Conservation (phyloP, 2,329 filamentous ascomycete species). For the Torrubiella hemipterigena region DNA sequence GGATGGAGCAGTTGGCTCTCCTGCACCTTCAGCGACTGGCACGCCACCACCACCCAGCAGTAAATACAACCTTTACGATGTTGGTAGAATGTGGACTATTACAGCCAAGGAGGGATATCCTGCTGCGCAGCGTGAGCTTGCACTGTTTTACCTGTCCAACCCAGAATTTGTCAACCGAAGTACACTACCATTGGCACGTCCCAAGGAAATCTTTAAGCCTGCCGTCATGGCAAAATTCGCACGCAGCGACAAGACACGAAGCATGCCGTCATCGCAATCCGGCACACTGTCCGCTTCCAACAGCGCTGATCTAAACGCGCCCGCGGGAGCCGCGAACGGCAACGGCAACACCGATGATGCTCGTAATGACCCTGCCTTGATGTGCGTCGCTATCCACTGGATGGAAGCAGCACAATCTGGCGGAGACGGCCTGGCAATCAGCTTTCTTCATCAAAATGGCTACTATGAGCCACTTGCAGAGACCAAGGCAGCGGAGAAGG, state of each 20-base stretch:
- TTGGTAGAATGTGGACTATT: slow-evolving; percentile 81
- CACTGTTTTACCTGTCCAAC: slow-evolving; percentile 84
- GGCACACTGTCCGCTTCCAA: too few relatives aligned
- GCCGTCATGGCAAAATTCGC: slow-evolving; percentile 65
- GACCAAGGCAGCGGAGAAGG: slow-evolving; percentile 24
- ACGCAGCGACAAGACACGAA: slow-evolving; percentile 19
- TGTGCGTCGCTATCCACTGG: slow-evolving; percentile 95
- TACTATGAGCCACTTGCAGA: too few relatives aligned
- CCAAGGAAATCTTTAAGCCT: slow-evolving; percentile 82
- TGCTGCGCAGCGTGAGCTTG: slow-evolving; percentile 83
- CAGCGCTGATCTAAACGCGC: slow-evolving; percentile 10
- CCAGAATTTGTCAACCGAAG: slow-evolving; percentile 74
- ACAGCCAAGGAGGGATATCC: slow-evolving; percentile 79
- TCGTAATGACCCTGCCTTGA: slow-evolving; percentile 70
- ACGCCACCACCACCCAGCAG: slow-evolving; percentile 38
- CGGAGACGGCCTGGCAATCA: slow-evolving; percentile 75
- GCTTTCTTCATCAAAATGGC: slow-evolving; percentile 65
- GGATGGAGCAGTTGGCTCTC: slow-evolving; percentile 13
- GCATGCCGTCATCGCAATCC: too few relatives aligned
- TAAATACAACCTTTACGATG: slow-evolving; percentile 64
- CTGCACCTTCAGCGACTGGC: slow-evolving; percentile 22
- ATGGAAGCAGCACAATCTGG: slow-evolving; percentile 82
- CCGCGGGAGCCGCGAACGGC: slow-evolving; percentile 9
- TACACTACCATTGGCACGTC: slow-evolving; percentile 72
- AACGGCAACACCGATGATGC: slow-evolving; percentile 32